Conservation (phyloP, 2,329 filamentous ascomycete genomes). For the Ascosphaera apis region DNA sequence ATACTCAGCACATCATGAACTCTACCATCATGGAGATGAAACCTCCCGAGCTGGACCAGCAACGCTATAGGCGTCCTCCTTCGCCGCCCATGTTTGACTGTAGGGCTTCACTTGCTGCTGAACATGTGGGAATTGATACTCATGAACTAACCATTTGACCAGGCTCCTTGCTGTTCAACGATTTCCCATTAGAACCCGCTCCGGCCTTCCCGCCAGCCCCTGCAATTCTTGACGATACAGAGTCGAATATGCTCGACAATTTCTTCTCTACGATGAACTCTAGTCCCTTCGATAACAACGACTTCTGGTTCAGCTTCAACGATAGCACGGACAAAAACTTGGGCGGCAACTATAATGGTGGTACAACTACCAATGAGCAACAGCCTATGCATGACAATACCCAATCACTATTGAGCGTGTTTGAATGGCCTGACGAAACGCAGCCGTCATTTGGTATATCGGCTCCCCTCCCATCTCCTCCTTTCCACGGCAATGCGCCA, state of each 20-base stretch:
- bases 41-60: background rate
- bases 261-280: conserved; percentile 21
- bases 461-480: conserved; percentile 37
- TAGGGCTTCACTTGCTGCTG: conserved; percentile 21
- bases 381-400: background rate
- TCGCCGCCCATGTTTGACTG: conserved; percentile 42
- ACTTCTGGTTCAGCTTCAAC: conserved; percentile 14
- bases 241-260: conserved; percentile 30
- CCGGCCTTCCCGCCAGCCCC: conserved; percentile 41
- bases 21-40: conserved; percentile 11
- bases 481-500: conserved; percentile 5
- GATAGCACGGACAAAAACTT: conserved; percentile 2
- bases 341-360: background rate
- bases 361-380: background rate
- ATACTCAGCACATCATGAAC: background rate
- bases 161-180: conserved; percentile 3
- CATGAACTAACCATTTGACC: background rate
- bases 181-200: conserved; percentile 23
- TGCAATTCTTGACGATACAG: conserved; percentile 37
- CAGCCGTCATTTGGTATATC: conserved; percentile 43
- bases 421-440: conserved; percentile 25
- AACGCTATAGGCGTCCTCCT: conserved; percentile 18
- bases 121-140: conserved; percentile 1
- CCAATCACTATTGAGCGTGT: conserved; percentile 1
- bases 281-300: conserved; percentile 15